phyloP scores from a whole-genome alignment of 495 filamentous ascomycete species.

The Hypoxylon fragiforme region DNA sequence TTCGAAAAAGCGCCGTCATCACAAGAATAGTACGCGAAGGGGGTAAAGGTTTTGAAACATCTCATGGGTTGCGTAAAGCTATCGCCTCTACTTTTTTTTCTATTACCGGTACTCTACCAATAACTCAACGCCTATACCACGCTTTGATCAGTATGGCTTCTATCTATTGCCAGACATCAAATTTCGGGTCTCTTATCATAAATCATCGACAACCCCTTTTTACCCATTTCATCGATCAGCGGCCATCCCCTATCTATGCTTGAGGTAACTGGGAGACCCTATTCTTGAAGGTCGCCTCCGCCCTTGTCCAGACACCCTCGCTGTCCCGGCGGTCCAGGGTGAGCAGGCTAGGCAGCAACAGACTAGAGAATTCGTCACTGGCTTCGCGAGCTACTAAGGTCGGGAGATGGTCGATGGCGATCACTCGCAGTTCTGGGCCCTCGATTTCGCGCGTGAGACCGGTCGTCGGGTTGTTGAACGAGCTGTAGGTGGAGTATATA shows the following conservation, averaged over 20 bases:
- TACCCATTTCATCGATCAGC: background rate
- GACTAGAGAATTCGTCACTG: constrained; percentile 81
- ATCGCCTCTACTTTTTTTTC: background rate
- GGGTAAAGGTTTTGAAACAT: no score
- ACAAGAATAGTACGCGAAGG: background rate
- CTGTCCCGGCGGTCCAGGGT: constrained; percentile 74
- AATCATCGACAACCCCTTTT: constrained; percentile 1
- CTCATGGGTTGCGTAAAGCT: background rate
- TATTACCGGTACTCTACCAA: background rate
- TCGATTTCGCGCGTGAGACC: constrained; percentile 39
- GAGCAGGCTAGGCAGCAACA: constrained; percentile 76
- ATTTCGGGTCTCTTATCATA: no score
- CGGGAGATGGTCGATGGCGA: constrained; percentile 90
- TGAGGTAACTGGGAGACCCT: constrained; percentile 76
- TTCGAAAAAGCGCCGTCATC: no score
- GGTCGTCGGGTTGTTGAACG: constrained; percentile 78
- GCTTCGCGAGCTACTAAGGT: constrained; percentile 84
- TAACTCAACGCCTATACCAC: background rate
- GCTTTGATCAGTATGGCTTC: background rate
- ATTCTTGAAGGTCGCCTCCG: constrained; percentile 80
- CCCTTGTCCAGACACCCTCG: constrained; percentile 77
- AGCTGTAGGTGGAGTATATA: constrained; percentile 80
- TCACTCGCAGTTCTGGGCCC: constrained; percentile 68
- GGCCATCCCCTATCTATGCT: background rate
- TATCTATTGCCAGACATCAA: no score